phyloP scores from a whole-genome alignment of 805 yeast genomes.

The Candida schatavii region DNA sequence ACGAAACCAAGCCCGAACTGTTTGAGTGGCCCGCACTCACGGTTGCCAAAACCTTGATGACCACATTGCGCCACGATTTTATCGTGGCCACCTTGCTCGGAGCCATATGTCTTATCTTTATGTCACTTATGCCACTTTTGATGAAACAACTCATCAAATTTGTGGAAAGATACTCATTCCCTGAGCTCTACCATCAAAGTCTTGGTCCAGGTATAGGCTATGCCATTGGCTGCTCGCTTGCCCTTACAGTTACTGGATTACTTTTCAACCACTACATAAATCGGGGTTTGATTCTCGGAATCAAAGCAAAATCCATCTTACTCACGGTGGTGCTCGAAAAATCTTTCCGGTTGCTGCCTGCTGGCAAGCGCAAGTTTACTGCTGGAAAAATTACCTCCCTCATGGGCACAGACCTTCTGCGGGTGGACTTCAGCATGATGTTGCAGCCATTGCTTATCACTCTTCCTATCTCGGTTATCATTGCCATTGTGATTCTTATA shows the following conservation, averaged over 20 bases:
- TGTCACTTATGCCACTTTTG: conserved; percentile 26
- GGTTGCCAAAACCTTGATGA: conserved; percentile 1
- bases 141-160: conserved; percentile 34
- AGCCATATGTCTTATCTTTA: neutral
- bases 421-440: conserved; percentile 74
- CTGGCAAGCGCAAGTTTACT: conserved; percentile 58
- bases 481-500: conserved; percentile 62
- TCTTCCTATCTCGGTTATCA: conserved; percentile 61
- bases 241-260: conserved; percentile 29
- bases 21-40: conserved; percentile 1
- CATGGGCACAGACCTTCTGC: conserved; percentile 77
- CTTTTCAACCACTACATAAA: conserved; percentile 63
- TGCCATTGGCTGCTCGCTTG: conserved; percentile 34
- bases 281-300: conserved; percentile 60
- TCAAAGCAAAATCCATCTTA: conserved; percentile 64
- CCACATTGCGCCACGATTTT: conserved; percentile 1
- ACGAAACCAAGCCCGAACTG: too few relatives aligned
- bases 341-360: conserved; percentile 57
- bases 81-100: neutral
- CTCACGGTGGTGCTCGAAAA: conserved; percentile 71
- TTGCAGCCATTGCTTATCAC: conserved; percentile 63
- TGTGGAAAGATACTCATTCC: conserved; percentile 20
- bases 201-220: conserved; percentile 38
- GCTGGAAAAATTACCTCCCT: conserved; percentile 71
- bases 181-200: conserved; percentile 12